A percentile compares a stretch with the other conserved stretches of the same genome.
Evolutionary conservation across 306 rosid species (phyloP).

Genomic region (Mucuna pruriens): DNA sequence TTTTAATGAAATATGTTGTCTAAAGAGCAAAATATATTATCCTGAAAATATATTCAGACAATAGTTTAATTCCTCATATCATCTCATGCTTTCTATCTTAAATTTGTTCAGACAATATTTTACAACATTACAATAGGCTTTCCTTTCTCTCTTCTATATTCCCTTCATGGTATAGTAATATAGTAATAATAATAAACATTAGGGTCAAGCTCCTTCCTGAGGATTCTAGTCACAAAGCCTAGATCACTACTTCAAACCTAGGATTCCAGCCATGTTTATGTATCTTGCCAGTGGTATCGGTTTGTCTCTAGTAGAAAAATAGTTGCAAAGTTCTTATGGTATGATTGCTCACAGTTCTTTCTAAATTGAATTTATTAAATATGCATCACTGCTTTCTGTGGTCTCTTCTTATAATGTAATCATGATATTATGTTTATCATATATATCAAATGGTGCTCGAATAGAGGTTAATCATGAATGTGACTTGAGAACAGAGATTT

Average conservation of each 20-base stretch:
- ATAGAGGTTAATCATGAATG: background rate
- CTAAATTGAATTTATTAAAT: background rate
- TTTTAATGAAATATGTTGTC: background rate
- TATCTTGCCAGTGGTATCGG: background rate
- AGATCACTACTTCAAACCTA: background rate
- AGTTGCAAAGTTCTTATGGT: background rate
- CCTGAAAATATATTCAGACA: too few relatives aligned
- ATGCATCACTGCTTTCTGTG: background rate
- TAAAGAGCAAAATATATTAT: background rate
- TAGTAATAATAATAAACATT: background rate
- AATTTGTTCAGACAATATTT: background rate
- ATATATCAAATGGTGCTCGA: background rate
- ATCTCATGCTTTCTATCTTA: background rate
- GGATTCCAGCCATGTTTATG: background rate
- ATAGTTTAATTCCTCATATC: background rate
- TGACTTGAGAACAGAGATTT: background rate
- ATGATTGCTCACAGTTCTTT: background rate
- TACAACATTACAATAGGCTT: background rate
- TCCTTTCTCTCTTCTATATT: background rate
- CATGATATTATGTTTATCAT: background rate
- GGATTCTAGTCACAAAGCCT: constrained; percentile 1
- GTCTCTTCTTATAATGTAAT: background rate
- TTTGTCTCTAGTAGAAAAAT: background rate
- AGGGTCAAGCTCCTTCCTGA: background rate
- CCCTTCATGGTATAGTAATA: background rate